These are phyloP conservation scores for Pseudisothecium myosuroides DNA, from an alignment of 225 moss, liverwort and hornwort species.

Conservation along the genomic window DNA sequence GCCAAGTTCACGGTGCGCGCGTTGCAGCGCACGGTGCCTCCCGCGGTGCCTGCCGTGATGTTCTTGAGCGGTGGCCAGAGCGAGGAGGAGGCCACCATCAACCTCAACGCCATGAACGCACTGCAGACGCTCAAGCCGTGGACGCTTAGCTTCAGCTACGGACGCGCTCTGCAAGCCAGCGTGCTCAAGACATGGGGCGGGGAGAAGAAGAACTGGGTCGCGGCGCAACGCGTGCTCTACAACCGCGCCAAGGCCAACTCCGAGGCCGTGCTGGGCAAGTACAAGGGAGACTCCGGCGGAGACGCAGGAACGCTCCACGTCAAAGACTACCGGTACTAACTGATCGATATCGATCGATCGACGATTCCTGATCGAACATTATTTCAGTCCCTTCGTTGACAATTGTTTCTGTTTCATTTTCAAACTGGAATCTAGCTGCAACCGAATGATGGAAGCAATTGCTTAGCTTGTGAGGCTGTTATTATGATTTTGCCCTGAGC, in stretches of 20 bases:
- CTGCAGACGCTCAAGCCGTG: constrained; percentile 46
- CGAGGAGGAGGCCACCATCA: constrained; percentile 44
- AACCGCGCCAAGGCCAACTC: constrained; percentile 47
- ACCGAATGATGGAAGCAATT: neutral
- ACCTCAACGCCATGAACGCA: constrained; percentile 46
- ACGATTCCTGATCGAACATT: neutral
- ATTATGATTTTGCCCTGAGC: neutral
- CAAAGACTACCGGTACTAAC: constrained; percentile 34
- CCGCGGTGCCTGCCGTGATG: constrained; percentile 34
- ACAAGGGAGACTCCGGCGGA: constrained; percentile 49
- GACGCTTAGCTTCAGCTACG: constrained; percentile 52
- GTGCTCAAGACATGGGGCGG: constrained; percentile 52
- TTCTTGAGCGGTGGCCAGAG: constrained; percentile 41
- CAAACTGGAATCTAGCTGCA: neutral
- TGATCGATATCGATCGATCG: too few relatives aligned
- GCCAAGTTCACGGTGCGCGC: constrained; percentile 55
- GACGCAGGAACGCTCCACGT: constrained; percentile 39
- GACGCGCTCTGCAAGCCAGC: constrained; percentile 37
- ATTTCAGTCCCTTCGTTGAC: neutral
- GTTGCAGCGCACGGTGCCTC: constrained; percentile 38
- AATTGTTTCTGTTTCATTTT: neutral
- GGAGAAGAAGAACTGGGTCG: constrained; percentile 47
- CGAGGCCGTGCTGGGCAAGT: constrained; percentile 36
- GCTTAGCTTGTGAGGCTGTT: neutral
- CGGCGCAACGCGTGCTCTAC: constrained; percentile 42